phyloP scores from a whole-genome alignment of 306 rosid species.

The Notholithocarpus densiflorus region DNA sequence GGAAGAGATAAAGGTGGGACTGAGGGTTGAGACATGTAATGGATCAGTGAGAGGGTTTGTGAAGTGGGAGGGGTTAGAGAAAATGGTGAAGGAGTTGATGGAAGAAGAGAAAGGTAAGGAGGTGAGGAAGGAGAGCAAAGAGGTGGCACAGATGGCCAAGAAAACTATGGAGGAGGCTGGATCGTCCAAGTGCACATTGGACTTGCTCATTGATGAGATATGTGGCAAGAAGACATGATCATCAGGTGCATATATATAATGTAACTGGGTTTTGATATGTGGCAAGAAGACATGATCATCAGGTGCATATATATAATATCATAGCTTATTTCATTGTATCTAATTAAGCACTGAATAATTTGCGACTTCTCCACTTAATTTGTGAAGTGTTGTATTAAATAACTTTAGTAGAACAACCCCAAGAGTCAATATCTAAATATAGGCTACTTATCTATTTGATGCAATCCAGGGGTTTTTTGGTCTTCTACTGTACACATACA shows the following conservation, averaged over 20 bases:
- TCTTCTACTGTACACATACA: no score
- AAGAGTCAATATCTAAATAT: no score
- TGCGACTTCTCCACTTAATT: no score
- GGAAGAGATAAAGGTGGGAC: slow-evolving; percentile 15
- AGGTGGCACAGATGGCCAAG: slow-evolving; percentile 33
- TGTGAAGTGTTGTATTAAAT: no score
- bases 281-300: neutral
- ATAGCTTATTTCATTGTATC: no score
- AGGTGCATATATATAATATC: no score
- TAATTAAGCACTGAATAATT: no score
- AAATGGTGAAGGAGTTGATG: slow-evolving; percentile 24
- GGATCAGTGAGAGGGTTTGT: slow-evolving; percentile 34
- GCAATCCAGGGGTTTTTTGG: no score
- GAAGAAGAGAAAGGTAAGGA: slow-evolving; percentile 36
- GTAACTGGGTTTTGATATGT: neutral
- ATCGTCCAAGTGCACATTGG: slow-evolving; percentile 32
- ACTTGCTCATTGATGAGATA: neutral
- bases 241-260: no score
- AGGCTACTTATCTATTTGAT: no score
- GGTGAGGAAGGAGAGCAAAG: slow-evolving; percentile 32
- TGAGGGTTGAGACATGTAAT: slow-evolving; percentile 30
- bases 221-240: neutral
- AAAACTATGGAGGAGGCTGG: slow-evolving; percentile 42
- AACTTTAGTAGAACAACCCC: no score
- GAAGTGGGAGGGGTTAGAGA: slow-evolving; percentile 26